Base-by-base conservation (phyloP, 805 yeast species). In the Teunomyces cretensis region DNA sequence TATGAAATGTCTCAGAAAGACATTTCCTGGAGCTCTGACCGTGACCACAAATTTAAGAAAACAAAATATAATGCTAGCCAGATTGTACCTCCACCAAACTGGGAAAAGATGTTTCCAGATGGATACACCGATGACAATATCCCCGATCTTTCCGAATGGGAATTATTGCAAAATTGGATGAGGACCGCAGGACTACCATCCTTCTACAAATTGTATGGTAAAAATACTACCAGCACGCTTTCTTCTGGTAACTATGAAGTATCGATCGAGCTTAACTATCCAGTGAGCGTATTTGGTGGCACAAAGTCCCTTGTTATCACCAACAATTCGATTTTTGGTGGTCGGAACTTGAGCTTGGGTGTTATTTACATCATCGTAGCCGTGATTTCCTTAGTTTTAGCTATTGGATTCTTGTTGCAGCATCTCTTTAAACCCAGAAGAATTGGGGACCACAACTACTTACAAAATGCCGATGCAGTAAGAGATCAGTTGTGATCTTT, bases 161-260 rank as follows among this genome's bases (percentile, higher is more conserved):
- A 88, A 60, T 83, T 83, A 52, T 79, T 92, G 55, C 96, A 90
- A 71, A 92, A 90, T 64, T 92, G 99, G 99, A 92, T 92, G 97
- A 81, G 96, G 57, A 90, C 97, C 1, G 96, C 98, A 0, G 97
- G 96, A 0, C 72, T 92, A 50, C 96, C 98, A 22, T 80, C 85
- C 9, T 92, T 94, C 60, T 82, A 86, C 74, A 92, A 94, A 61
- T 67, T 90, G 30, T 91, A 90, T 33, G 76, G 85, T 38, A 81
- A 86, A 54, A 91, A 88, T 65, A 84, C 81, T 47, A 71, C 80
- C 2, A 70, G 70, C 1, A 57, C 77, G 1, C 64, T 92, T 48
- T 50, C 61, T 1, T 68, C 78, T 9, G 98, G 98, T 2, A 78
- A 79, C 9, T 94, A 92, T 63, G 72, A 76, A 47, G 67, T 90